Conservation (phyloP, 345 rosid species). For the Melaleuca alternifolia region DNA sequence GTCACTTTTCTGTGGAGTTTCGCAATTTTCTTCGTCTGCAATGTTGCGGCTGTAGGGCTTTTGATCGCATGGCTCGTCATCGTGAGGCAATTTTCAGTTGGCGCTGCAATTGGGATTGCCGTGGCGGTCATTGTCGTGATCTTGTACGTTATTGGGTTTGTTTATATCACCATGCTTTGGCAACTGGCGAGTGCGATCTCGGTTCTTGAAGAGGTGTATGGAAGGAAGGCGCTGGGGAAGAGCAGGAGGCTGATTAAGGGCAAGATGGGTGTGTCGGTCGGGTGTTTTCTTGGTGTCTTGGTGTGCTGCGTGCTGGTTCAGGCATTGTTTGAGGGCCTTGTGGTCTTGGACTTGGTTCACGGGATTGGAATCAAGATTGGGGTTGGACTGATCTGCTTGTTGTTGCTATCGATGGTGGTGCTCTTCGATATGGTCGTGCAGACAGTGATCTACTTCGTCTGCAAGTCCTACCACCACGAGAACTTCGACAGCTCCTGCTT, state of each 20-base stretch:
- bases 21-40: slow-evolving; percentile 8
- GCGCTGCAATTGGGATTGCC: not conserved
- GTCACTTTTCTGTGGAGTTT: slow-evolving; percentile 30
- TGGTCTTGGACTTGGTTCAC: slow-evolving; percentile 7
- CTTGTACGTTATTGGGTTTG: slow-evolving; percentile 8
- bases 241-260: slow-evolving; percentile 30
- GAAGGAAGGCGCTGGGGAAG: slow-evolving; percentile 34
- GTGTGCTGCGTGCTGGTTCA: slow-evolving; percentile 4
- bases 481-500: slow-evolving; percentile 7
- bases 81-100: not conserved
- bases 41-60: not conserved
- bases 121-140: not conserved
- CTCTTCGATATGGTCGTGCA: slow-evolving; percentile 30
- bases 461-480: slow-evolving; percentile 52
- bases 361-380: slow-evolving; percentile 5
- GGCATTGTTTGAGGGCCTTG: slow-evolving; percentile 8
- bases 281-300: not conserved
- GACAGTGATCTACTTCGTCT: slow-evolving; percentile 46
- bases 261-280: slow-evolving; percentile 8
- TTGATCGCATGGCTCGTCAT: not conserved
- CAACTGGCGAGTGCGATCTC: slow-evolving; percentile 42
- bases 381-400: slow-evolving; percentile 21
- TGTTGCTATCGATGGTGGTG: slow-evolving; percentile 20
- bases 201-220: slow-evolving; percentile 38
- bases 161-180: slow-evolving; percentile 33